Conservation (phyloP, 2,329 filamentous ascomycete genomes). For the Bimuria novae-zelandiae region DNA sequence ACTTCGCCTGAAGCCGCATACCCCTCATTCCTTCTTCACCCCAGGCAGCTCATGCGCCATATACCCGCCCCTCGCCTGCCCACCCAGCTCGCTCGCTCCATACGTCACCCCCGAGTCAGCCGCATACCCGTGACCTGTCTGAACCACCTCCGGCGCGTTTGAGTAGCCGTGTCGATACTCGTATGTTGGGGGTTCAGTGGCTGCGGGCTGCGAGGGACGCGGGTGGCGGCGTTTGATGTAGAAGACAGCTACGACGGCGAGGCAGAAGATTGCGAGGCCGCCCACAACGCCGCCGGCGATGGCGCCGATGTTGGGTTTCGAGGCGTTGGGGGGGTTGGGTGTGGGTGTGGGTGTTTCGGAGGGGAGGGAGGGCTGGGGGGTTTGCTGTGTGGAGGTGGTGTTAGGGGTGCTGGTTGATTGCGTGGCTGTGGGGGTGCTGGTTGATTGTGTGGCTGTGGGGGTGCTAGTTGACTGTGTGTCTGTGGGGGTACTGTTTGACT, state of each 20-base stretch:
- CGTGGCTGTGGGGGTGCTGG: too few relatives aligned
- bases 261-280: neutral
- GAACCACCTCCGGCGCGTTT: neutral
- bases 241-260: neutral
- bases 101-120: neutral
- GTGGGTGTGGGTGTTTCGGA: too few relatives aligned
- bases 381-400: too few relatives aligned
- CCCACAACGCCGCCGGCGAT: neutral
- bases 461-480: too few relatives aligned
- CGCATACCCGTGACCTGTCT: neutral
- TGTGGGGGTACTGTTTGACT: too few relatives aligned
- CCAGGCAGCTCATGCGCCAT: neutral
- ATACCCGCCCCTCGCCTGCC: neutral
- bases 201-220: too few relatives aligned
- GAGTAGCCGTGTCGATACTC: neutral
- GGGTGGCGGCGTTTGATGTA: slow-evolving; percentile 1
- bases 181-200: too few relatives aligned
- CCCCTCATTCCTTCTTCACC: neutral
- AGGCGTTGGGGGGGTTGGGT: too few relatives aligned
- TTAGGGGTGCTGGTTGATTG: too few relatives aligned
- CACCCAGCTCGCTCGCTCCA: neutral
- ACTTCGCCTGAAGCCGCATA: neutral
- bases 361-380: too few relatives aligned
- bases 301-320: neutral
- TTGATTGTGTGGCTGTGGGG: too few relatives aligned